These are phyloP conservation scores for Microsporum ferrugineum DNA, from an alignment of 2,329 filamentous ascomycete species.

Conservation along the genomic window DNA sequence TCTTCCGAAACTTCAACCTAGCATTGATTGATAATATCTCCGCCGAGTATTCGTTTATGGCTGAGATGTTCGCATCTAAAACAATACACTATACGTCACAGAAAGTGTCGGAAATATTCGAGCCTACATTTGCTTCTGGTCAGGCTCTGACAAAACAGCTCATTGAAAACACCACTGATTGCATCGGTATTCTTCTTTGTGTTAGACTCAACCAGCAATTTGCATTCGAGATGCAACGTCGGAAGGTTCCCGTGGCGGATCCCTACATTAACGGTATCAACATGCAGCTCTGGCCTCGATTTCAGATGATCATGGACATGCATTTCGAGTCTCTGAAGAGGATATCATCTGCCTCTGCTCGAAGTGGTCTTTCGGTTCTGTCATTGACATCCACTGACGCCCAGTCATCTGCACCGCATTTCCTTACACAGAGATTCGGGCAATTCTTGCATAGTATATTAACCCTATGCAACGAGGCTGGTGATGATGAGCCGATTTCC, in stretches of 20 bases:
- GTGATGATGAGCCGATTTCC: constrained; percentile 85
- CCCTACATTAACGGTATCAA: constrained; percentile 87
- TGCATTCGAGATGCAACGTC: constrained; percentile 84
- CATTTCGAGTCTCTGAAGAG: constrained; percentile 78
- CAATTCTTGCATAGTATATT: constrained; percentile 82
- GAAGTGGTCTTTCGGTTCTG: constrained; percentile 43
- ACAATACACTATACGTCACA: constrained; percentile 67
- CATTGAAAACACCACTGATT: constrained; percentile 66
- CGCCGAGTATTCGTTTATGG: constrained; percentile 88
- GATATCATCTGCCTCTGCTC: constrained; percentile 37
- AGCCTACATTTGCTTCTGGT: constrained; percentile 77
- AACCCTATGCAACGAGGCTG: constrained; percentile 72
- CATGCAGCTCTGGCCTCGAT: constrained; percentile 92
- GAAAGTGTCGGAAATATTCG: constrained; percentile 79
- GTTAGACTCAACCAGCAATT: constrained; percentile 88
- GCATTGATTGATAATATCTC: constrained; percentile 88
- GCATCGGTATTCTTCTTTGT: constrained; percentile 76
- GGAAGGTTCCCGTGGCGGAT: constrained; percentile 80
- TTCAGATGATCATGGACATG: constrained; percentile 86
- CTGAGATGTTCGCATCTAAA: constrained; percentile 73
- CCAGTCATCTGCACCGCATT: constrained; percentile 59
- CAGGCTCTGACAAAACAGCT: constrained; percentile 65
- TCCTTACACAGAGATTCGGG: constrained; percentile 88
- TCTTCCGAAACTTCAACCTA: constrained; percentile 90
- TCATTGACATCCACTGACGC: constrained; percentile 40